Conservation (phyloP, 345 rosid species). For the Salix viminalis region DNA sequence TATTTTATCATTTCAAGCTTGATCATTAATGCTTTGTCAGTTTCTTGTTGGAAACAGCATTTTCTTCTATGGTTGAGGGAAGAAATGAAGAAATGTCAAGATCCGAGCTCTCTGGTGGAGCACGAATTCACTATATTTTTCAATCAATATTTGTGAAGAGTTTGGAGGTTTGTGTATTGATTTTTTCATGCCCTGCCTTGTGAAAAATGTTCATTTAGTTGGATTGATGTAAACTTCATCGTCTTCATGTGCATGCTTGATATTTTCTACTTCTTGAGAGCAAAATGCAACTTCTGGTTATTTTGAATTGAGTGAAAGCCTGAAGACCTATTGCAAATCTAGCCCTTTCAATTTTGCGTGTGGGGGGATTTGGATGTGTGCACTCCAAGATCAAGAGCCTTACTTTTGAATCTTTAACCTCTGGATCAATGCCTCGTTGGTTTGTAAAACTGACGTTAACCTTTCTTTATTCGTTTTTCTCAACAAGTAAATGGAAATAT, state of each 20-base stretch:
- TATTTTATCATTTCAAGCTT: background rate
- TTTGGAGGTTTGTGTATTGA: constrained; percentile 54
- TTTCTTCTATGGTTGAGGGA: constrained; percentile 83
- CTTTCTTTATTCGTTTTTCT: background rate
- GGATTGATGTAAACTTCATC: background rate
- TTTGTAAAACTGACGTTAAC: background rate
- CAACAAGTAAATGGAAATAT: background rate
- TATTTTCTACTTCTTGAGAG: background rate
- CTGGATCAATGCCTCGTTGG: background rate
- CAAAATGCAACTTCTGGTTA: background rate
- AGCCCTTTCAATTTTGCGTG: background rate
- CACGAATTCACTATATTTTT: constrained; percentile 84
- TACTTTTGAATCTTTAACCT: background rate
- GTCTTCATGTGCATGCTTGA: background rate
- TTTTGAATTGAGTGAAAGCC: background rate
- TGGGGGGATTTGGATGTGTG: background rate
- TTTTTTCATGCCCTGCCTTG: background rate
- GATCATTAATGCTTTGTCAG: constrained; percentile 2
- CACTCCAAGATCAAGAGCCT: background rate
- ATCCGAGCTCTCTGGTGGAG: constrained; percentile 87
- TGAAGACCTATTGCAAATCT: background rate
- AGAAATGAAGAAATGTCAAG: constrained; percentile 94
- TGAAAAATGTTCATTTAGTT: background rate
- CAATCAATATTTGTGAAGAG: constrained; percentile 87
- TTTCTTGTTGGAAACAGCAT: constrained; percentile 52